Conservation (phyloP, 1,284 basidiomycete species). For the Ceratobasidium sp. region DNA sequence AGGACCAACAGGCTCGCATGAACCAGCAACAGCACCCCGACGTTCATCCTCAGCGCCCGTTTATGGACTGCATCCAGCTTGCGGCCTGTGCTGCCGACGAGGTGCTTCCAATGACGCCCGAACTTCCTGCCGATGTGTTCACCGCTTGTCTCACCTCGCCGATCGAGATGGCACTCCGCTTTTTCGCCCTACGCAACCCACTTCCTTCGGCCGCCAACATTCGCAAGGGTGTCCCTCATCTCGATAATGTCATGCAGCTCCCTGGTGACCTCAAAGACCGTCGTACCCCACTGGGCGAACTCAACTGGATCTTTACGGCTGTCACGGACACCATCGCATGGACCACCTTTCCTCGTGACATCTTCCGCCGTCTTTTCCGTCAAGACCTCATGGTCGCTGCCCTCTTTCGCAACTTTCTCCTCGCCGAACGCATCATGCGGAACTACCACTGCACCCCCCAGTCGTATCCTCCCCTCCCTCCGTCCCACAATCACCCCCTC, state of each 20-base stretch:
- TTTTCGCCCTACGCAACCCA: constrained; percentile 90
- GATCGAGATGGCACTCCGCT: constrained; percentile 96
- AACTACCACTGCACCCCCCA: constrained; percentile 98
- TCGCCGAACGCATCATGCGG: constrained; percentile 98
- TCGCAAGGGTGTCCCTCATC: constrained; percentile 51
- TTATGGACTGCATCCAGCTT: constrained; percentile 93
- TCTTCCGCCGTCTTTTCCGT: constrained; percentile 94
- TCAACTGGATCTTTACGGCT: constrained; percentile 99
- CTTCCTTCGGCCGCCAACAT: constrained; percentile 72
- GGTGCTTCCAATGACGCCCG: constrained; percentile 93
- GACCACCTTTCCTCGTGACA: constrained; percentile 94
- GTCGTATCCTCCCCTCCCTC: constrained; percentile 90
- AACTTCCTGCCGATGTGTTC: constrained; percentile 97
- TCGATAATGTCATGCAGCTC: constrained; percentile 95
- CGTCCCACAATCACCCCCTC: constrained; percentile 94
- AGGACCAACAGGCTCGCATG: constrained; percentile 77
- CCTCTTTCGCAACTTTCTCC: constrained; percentile 95
- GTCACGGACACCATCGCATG: constrained; percentile 99
- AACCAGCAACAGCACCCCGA: constrained; percentile 49
- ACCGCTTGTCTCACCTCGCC: constrained; percentile 98
- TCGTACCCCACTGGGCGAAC: constrained; percentile 94
- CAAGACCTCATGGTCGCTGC: constrained; percentile 97
- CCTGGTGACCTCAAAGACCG: constrained; percentile 98
- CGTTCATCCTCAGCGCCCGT: constrained; percentile 66
- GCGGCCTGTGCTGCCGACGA: constrained; percentile 95